These are phyloP conservation scores for Rhizopus microsporus DNA, from an alignment of 371 early-diverging fungal species.

Conservation along the genomic window DNA sequence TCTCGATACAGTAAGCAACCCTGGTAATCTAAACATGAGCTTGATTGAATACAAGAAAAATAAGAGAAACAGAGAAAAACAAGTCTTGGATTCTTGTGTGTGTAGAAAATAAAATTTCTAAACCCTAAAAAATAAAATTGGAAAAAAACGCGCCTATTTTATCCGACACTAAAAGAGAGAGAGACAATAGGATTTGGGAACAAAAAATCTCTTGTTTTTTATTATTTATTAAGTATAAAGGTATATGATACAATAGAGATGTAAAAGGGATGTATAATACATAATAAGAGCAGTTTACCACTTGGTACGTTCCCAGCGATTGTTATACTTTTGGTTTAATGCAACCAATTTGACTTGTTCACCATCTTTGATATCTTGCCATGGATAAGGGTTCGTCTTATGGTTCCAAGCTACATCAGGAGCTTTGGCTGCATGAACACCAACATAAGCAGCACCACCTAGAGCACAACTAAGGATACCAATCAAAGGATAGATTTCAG, in stretches of 20 bases:
- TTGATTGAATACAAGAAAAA: slow-evolving; percentile 56
- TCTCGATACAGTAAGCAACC: background rate
- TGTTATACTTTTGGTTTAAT: slow-evolving; percentile 37
- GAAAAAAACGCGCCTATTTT: too few species aligned
- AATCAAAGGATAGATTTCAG: slow-evolving; percentile 43
- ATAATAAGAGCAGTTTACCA: slow-evolving; percentile 23
- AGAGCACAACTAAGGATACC: slow-evolving; percentile 40
- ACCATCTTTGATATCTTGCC: slow-evolving; percentile 35
- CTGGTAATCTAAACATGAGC: slow-evolving; percentile 5
- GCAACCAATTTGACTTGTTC: slow-evolving; percentile 45
- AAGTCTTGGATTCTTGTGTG: background rate
- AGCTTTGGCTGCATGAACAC: slow-evolving; percentile 30
- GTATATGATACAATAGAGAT: background rate
- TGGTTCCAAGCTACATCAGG: slow-evolving; percentile 48
- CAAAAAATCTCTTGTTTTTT: too few species aligned
- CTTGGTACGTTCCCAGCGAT: slow-evolving; percentile 39
- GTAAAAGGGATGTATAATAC: too few species aligned
- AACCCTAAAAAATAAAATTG: background rate
- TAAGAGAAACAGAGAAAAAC: background rate
- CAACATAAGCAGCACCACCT: slow-evolving; percentile 36
- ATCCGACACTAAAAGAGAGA: too few species aligned
- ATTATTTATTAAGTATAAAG: background rate
- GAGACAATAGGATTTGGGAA: too few species aligned
- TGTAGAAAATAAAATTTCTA: background rate
- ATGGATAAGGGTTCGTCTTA: slow-evolving; percentile 24